Evolutionary conservation across 805 yeast species (phyloP).

Genomic region (Geotrichum ghanense): DNA sequence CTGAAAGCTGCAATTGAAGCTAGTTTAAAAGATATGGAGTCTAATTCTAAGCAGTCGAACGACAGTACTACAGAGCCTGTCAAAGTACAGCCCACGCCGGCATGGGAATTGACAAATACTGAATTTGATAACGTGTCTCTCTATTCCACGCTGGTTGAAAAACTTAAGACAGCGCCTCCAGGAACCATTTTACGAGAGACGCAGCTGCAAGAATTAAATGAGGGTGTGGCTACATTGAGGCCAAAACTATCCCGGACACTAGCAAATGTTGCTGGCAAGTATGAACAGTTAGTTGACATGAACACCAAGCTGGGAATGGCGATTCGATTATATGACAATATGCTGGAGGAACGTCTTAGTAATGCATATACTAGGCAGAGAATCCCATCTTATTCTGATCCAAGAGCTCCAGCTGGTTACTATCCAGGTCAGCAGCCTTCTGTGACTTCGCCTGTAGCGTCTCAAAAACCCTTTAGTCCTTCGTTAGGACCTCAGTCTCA

Average conservation of each 20-base stretch:
- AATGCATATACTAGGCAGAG: constrained; percentile 23
- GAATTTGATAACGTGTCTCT: constrained; percentile 64
- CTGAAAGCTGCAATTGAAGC: constrained; percentile 93
- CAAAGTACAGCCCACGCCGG: no score
- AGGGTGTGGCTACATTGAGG: constrained; percentile 46
- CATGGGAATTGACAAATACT: constrained; percentile 34
- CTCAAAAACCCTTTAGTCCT: not conserved
- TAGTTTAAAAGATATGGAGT: constrained; percentile 63
- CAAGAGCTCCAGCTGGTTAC: not conserved
- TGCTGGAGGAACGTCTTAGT: constrained; percentile 47
- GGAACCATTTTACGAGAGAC: constrained; percentile 35
- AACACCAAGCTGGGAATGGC: constrained; percentile 71
- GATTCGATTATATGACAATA: constrained; percentile 61
- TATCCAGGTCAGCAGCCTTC: not conserved
- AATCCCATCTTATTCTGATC: not conserved
- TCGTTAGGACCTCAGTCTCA: constrained; percentile 1
- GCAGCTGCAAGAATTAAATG: constrained; percentile 45
- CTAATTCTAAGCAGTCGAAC: constrained; percentile 10
- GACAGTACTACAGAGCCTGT: constrained; percentile 11
- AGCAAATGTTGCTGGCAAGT: constrained; percentile 44
- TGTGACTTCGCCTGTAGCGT: not conserved
- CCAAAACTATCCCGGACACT: constrained; percentile 60
- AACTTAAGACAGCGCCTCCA: constrained; percentile 35
- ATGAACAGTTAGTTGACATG: constrained; percentile 59
- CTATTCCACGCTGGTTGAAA: constrained; percentile 57